Evolutionary conservation across 305 asterid genomes (phyloP), one percentile per base, ranked within the genome.

Genomic region (Plantago lanceolata): DNA sequence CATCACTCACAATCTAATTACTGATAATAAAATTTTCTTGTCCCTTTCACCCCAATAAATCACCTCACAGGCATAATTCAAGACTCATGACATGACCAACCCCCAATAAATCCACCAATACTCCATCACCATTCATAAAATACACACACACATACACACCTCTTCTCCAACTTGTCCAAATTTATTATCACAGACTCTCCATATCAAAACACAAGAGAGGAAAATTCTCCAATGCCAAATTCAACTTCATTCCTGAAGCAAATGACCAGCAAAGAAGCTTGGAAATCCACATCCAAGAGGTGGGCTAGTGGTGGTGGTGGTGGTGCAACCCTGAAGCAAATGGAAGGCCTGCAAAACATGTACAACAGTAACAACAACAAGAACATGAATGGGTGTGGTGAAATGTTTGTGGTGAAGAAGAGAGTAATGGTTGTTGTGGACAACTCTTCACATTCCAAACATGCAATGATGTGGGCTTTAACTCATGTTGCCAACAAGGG

Each of bases 391-490:
- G 40, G 40, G 1, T 33, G 40, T 7, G 75, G 67, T 71, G 82
- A 84, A 19, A 49, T 78, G 44, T 70, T 65, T 31, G 87, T 79
- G 59, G 63, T 78, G 87, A 84, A 85, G 82, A 88, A 91, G 52
- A 86, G 98, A 67, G 96, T 91, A 8, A 88, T 91, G 98, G 95
- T 91, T 69, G 87, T 91, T 6, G 92, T 91, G 75, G 98, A 91
- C 75, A 82, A 88, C 47, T 61, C 82, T 49, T 76, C 92, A 6
- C 80, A 83, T 63, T 81, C 87, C 0, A 88, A 88, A 33, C 94
- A 91, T 66, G 98, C 98, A 1, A 86, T 91, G 96, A 88, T 86
- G 94, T 91, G 96, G 96, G 96, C 98, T 24, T 82, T 91, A 2
- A 85, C 95, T 57, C 96, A 88, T 77, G 92, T 88, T 4, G 68